Evolutionary conservation across 2,329 filamentous ascomycete genomes (phyloP).

Genomic region (Clonostachys sp.): DNA sequence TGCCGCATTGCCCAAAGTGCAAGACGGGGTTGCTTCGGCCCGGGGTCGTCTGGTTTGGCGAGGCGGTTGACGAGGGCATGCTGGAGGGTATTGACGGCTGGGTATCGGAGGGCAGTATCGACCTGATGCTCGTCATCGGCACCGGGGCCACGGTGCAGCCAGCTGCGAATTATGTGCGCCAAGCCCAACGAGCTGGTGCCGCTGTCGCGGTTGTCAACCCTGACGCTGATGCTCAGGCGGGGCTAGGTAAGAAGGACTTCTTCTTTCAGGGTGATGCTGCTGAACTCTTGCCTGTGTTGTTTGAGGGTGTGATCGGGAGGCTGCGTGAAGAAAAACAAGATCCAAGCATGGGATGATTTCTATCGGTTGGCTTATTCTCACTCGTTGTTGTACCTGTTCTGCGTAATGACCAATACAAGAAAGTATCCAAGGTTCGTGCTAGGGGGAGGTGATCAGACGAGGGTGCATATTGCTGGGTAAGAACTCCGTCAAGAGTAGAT

Average conservation of each 20-base stretch:
- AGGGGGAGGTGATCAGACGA: too few species aligned
- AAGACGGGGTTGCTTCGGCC: slow-evolving; percentile 54
- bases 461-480: too few species aligned
- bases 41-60: slow-evolving; percentile 81
- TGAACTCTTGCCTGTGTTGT: slow-evolving; percentile 26
- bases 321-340: slow-evolving; percentile 5
- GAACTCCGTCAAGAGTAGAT: too few species aligned
- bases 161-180: slow-evolving; percentile 64
- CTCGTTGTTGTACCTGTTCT: too few species aligned
- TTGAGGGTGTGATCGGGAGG: slow-evolving; percentile 34
- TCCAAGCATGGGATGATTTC: too few species aligned
- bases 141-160: slow-evolving; percentile 71
- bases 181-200: slow-evolving; percentile 57
- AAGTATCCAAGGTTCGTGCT: too few species aligned
- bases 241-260: slow-evolving; percentile 22
- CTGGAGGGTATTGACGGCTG: slow-evolving; percentile 57
- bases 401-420: too few species aligned
- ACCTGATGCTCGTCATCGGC: slow-evolving; percentile 76
- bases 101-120: slow-evolving; percentile 41
- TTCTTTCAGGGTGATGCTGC: slow-evolving; percentile 36
- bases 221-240: slow-evolving; percentile 37
- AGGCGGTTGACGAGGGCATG: slow-evolving; percentile 56
- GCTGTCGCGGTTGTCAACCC: slow-evolving; percentile 71
- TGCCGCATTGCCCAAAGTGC: slow-evolving; percentile 69
- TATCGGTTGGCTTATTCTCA: too few species aligned